Evolutionary conservation across 139 green algal genomes (phyloP).

Genomic region (Trebouxia sp.): DNA sequence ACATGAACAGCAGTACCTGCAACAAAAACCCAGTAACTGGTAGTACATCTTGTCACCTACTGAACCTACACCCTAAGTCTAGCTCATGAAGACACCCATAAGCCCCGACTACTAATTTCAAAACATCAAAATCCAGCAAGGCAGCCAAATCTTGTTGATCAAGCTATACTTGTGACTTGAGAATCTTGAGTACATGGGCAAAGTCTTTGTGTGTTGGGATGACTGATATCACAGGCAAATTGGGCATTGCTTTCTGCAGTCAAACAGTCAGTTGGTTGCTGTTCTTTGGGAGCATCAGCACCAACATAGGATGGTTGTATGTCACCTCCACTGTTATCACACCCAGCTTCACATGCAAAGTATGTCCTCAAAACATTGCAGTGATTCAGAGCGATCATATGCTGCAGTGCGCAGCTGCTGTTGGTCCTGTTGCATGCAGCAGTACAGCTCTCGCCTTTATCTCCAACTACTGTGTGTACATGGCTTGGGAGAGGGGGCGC

Average conservation of each 20-base stretch:
- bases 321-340: conserved; percentile 29
- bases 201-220: conserved; percentile 47
- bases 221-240: conserved; percentile 42
- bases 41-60: too few species aligned
- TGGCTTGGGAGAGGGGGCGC: conserved; percentile 42
- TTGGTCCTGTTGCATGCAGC: conserved; percentile 42
- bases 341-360: conserved; percentile 64
- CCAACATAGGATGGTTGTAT: conserved; percentile 60
- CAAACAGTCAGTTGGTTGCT: conserved; percentile 69
- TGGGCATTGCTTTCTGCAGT: neutral
- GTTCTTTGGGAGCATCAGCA: conserved; percentile 59
- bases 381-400: conserved; percentile 62
- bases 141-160: too few species aligned
- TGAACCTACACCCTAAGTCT: too few species aligned
- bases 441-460: conserved; percentile 48
- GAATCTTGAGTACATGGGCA: conserved; percentile 47
- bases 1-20: too few species aligned
- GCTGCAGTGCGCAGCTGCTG: conserved; percentile 42
- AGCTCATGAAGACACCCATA: too few species aligned
- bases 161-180: neutral
- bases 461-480: conserved; percentile 41
- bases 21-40: too few species aligned
- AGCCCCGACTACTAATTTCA: too few species aligned
- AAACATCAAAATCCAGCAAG: too few species aligned
- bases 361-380: conserved; percentile 70